phyloP scores from a whole-genome alignment of 352 stramenopile genomes.

The Pythium apleroticum region DNA sequence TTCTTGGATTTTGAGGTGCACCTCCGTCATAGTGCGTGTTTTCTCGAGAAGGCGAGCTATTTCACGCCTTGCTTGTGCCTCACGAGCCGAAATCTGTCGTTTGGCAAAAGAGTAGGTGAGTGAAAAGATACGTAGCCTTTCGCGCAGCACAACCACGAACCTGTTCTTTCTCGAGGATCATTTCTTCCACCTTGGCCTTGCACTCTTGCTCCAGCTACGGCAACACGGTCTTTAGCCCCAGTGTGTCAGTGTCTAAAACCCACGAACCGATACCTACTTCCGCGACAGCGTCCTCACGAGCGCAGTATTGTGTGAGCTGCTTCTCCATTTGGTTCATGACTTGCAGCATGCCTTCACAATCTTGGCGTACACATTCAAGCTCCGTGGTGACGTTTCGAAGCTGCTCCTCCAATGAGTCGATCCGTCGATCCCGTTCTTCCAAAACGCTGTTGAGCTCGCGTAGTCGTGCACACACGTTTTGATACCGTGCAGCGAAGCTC shows the following conservation, averaged over 20 bases:
- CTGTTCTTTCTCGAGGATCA: conserved; percentile 77
- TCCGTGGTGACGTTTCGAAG: conserved; percentile 41
- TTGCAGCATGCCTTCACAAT: conserved; percentile 83
- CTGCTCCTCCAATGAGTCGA: conserved; percentile 57
- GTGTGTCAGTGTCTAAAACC: background rate
- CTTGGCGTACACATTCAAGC: conserved; percentile 64
- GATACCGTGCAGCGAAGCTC: conserved; percentile 56
- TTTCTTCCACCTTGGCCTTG: conserved; percentile 67
- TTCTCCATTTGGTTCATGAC: conserved; percentile 86
- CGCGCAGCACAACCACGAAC: conserved; percentile 26
- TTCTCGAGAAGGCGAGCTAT: conserved; percentile 66
- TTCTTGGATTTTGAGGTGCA: conserved; percentile 51
- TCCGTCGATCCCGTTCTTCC: conserved; percentile 49
- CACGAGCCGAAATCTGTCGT: conserved; percentile 52
- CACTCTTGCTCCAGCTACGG: conserved; percentile 66
- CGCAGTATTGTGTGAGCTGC: conserved; percentile 73
- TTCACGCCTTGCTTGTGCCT: conserved; percentile 65
- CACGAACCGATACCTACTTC: conserved; percentile 40
- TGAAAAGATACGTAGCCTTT: too few species aligned
- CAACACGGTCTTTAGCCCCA: background rate
- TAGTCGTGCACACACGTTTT: conserved; percentile 66
- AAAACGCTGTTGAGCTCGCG: conserved; percentile 59
- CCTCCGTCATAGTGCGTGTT: conserved; percentile 44
- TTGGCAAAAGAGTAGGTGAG: too few species aligned
- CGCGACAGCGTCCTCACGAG: conserved; percentile 67